A percentile compares a stretch with the other conserved stretches of the same genome.
phyloP scores from a whole-genome alignment of 495 filamentous ascomycete genomes.

The Daldinia bambusicola region DNA sequence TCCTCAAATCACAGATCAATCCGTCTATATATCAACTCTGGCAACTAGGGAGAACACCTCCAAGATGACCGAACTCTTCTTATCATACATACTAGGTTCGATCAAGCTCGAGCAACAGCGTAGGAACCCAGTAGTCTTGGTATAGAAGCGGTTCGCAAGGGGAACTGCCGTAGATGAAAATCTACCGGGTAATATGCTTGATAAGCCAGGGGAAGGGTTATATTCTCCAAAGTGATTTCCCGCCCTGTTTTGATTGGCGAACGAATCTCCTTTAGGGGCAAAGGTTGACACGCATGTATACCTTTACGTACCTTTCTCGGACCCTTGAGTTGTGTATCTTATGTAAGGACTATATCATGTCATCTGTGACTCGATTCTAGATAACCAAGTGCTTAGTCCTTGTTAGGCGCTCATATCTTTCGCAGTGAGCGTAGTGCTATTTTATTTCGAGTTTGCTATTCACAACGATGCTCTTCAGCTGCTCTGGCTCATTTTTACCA shows the following conservation, averaged over 20 bases:
- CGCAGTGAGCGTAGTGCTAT: neutral
- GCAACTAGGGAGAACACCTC: neutral
- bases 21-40: constrained; percentile 15
- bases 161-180: constrained; percentile 36
- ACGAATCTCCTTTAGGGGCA: neutral
- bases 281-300: constrained; percentile 1
- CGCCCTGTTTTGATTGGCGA: constrained; percentile 13
- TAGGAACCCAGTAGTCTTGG: neutral
- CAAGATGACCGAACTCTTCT: neutral
- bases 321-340: neutral
- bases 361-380: neutral
- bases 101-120: neutral
- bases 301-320: constrained; percentile 4
- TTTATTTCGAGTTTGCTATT: neutral
- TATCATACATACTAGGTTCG: neutral
- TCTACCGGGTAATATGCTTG: constrained; percentile 29
- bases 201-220: constrained; percentile 23
- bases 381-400: neutral
- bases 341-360: constrained; percentile 16
- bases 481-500: too few relatives aligned
- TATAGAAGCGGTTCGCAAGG: constrained; percentile 16
- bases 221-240: constrained; percentile 26
- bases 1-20: neutral
- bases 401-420: neutral
- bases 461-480: too few relatives aligned